Base-by-base conservation (phyloP, 371 early-diverging fungal species). In the Dichotomocladium elegans region DNA sequence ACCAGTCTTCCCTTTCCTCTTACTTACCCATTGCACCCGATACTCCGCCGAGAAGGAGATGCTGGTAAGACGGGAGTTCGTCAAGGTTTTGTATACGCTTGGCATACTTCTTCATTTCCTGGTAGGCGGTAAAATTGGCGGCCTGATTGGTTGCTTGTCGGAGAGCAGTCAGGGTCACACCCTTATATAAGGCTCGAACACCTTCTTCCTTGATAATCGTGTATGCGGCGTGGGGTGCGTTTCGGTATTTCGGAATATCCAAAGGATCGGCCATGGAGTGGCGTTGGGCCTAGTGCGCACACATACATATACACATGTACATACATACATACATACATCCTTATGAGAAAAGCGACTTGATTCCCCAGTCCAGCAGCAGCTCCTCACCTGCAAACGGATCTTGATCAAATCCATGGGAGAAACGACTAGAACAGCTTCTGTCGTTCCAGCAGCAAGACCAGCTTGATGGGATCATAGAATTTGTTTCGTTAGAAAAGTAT, bases 71-170 rank as follows among this genome's bases (percentile, higher is more conserved):
- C 19, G 94, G 94, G 35, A 94, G 80, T 31, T 91, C 90, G 24
- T 87, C 86, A 40, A 88, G 59, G 47, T 80, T 79, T 70, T 94
- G 95, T 29, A 91, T 61, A 11, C 70, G 67, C 42, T 71, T 65
- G 2, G 79, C 77, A 11, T 58, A 60, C 33, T 80, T 85, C 70
- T 96, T 97, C 64, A 96, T 73, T 65, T 89, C 90, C 57, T 95
- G 94, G 77, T 97, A 98, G 30, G 90, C 92, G 6, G 98, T 97
- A 70, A 98, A 98, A 82, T 98, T 98, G 60, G 93, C 97, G 30
- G 97, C 98, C 72, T 98, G 98, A 77, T 98, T 98, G 47, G 95
- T 96, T 19, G 96, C 95, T 81, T 98, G 96, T 57, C 98, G 87
- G 28, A 95, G 77, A 15, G 95, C 95, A 10, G 98, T 98, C 55